A percentile compares a stretch with the other conserved stretches of the same genome.
These are phyloP conservation scores for Reutealis trisperma DNA, from an alignment of 345 rosid genomes.

Conservation along the genomic window DNA sequence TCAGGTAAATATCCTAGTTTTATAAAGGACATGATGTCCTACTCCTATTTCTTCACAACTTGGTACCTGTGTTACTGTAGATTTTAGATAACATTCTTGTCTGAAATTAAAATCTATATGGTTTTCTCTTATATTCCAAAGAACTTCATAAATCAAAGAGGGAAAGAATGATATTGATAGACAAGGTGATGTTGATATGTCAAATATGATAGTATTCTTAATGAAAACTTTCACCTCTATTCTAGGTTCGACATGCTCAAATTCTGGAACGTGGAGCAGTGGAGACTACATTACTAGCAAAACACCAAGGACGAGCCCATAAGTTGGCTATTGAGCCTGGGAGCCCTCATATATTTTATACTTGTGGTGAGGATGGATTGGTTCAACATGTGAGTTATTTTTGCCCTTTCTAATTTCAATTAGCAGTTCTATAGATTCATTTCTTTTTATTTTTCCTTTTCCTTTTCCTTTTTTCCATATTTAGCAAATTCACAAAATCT, in stretches of 20 bases:
- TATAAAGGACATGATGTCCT: neutral
- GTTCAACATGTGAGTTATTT: conserved; percentile 77
- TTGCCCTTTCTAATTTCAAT: conserved; percentile 1
- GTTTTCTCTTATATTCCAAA: neutral
- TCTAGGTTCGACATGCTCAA: conserved; percentile 76
- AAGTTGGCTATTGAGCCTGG: conserved; percentile 90
- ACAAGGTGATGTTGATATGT: neutral
- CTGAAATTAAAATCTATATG: neutral
- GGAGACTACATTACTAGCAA: conserved; percentile 53
- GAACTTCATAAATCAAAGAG: neutral
- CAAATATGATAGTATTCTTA: neutral
- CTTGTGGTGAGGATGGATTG: conserved; percentile 92
- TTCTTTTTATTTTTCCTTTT: neutral
- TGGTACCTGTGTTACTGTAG: neutral
- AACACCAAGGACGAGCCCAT: conserved; percentile 70
- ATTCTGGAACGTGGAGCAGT: conserved; percentile 66
- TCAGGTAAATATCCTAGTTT: conserved; percentile 47
- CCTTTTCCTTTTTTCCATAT: neutral
- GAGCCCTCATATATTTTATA: conserved; percentile 73
- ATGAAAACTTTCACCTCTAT: neutral
- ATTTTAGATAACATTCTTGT: neutral
- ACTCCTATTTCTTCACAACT: neutral
- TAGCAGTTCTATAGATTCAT: neutral
- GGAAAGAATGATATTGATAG: neutral
- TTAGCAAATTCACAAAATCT: neutral